Evolutionary conservation across 257 asterid genomes (phyloP).

Genomic region (Nicotiana benthamiana): DNA sequence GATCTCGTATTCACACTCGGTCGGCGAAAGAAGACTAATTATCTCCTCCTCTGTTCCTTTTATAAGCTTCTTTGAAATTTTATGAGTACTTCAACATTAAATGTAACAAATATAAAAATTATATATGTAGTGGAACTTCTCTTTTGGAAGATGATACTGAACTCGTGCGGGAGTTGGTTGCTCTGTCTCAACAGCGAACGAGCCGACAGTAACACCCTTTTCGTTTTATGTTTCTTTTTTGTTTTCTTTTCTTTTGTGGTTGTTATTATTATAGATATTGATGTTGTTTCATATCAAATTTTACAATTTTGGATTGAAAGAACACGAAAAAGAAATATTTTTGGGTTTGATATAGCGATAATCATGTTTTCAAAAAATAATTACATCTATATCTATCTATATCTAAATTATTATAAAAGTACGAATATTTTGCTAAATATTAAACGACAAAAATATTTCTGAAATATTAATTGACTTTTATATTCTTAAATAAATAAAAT

Average conservation of each 20-base stretch:
- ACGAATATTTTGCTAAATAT: too few species aligned
- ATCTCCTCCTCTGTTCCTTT: not conserved
- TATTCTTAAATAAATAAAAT: too few species aligned
- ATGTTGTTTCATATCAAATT: not conserved
- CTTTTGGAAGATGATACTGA: not conserved
- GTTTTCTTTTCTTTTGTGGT: not conserved
- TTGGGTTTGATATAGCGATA: too few species aligned
- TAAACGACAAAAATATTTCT: too few species aligned
- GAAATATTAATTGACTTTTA: too few species aligned
- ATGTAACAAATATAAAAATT: not conserved
- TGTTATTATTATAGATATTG: not conserved
- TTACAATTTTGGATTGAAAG: too few species aligned
- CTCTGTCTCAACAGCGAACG: not conserved
- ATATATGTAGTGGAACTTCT: not conserved
- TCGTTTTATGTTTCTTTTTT: not conserved
- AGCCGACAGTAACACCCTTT: not conserved
- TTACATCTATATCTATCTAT: too few species aligned
- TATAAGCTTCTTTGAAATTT: not conserved
- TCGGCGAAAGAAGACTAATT: too few species aligned
- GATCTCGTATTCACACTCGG: too few species aligned
- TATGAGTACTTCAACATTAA: not conserved
- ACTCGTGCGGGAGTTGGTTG: not conserved
- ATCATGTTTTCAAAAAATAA: too few species aligned
- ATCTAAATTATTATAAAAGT: too few species aligned
- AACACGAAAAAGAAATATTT: too few species aligned